phyloP scores from a whole-genome alignment of 306 rosid species.

The Inga oerstediana region DNA sequence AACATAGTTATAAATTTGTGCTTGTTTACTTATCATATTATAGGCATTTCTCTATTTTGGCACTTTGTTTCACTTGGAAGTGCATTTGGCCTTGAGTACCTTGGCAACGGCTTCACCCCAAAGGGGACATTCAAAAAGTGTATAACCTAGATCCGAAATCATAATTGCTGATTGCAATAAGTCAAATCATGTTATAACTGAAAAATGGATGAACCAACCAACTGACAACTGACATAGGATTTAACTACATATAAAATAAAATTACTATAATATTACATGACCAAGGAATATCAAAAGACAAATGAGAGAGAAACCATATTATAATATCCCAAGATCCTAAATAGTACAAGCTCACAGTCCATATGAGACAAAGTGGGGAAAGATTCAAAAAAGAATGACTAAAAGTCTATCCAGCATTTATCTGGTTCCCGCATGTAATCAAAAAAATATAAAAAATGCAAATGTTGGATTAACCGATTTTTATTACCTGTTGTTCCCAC shows the following conservation, averaged over 20 bases:
- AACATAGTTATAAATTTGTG: neutral
- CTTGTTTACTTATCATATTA: neutral
- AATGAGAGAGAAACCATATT: conserved; percentile 11
- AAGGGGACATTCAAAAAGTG: neutral
- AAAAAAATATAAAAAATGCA: conserved; percentile 9
- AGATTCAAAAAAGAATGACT: neutral
- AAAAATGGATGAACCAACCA: conserved; percentile 14
- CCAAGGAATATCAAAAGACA: neutral
- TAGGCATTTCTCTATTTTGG: neutral
- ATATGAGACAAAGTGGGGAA: neutral
- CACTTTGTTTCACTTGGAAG: neutral
- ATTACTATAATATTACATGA: neutral
- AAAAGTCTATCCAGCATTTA: conserved; percentile 20
- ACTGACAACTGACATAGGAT: neutral
- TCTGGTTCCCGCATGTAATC: conserved; percentile 9
- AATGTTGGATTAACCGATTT: conserved; percentile 11
- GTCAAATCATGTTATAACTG: neutral
- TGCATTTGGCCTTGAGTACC: neutral
- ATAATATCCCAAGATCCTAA: conserved; percentile 10
- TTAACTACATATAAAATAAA: conserved; percentile 2
- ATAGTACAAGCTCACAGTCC: conserved; percentile 21
- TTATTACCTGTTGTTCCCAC: conserved; percentile 85
- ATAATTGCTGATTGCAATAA: neutral
- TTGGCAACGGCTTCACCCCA: neutral
- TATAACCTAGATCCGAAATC: neutral